Conservation (phyloP, 805 yeast genomes). For the Nakazawaea peltata region DNA sequence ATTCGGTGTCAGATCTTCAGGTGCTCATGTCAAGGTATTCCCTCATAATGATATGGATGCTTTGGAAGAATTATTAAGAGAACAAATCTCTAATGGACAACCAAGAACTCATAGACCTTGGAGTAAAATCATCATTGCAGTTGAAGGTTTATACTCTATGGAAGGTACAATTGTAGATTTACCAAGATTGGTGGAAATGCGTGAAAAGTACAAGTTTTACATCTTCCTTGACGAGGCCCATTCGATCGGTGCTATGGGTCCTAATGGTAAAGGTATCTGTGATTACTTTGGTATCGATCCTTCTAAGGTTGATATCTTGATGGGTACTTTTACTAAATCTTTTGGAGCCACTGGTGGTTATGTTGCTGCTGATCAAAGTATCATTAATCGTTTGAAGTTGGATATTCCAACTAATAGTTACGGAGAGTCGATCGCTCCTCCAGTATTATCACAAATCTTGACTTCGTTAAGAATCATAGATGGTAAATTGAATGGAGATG, state of each 20-base stretch:
- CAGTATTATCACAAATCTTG: conserved; percentile 82
- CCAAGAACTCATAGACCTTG: conserved; percentile 95
- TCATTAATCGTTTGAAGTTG: conserved; percentile 69
- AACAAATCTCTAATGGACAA: conserved; percentile 88
- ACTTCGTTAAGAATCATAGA: conserved; percentile 71
- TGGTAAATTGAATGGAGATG: conserved; percentile 85
- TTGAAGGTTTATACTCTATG: conserved; percentile 90
- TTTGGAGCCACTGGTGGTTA: conserved; percentile 99
- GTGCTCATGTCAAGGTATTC: conserved; percentile 87
- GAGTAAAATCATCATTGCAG: conserved; percentile 78
- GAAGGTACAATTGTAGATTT: conserved; percentile 86
- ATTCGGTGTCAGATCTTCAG: conserved; percentile 87
- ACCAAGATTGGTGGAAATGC: conserved; percentile 65
- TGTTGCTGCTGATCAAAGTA: conserved; percentile 63
- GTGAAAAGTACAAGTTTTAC: conserved; percentile 80
- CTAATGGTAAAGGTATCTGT: conserved; percentile 88
- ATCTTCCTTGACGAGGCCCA: conserved; percentile 96
- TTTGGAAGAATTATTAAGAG: conserved; percentile 70
- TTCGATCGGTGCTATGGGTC: conserved; percentile 98
- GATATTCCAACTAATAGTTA: conserved; percentile 67
- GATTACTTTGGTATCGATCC: conserved; percentile 85
- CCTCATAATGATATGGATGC: conserved; percentile 85
- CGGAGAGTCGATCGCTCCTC: conserved; percentile 85
- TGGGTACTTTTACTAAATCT: conserved; percentile 97
- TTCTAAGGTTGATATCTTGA: conserved; percentile 67